Base-by-base conservation (phyloP, 108 stramenopile species). In the Skeletonema costatum region DNA sequence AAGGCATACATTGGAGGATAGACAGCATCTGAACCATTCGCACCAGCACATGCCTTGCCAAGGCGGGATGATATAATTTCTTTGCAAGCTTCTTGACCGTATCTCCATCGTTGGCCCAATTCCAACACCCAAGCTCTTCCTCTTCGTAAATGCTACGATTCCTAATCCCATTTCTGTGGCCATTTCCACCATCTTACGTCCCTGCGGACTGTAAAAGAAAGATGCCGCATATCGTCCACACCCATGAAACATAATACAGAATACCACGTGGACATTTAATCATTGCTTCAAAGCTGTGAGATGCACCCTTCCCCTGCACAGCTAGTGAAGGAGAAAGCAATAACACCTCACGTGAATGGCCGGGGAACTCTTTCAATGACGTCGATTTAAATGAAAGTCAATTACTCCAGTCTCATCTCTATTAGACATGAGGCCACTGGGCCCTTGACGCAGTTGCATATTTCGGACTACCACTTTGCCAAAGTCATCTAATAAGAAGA, bases 151-250 rank as follows among this genome's bases (percentile, higher is more conserved):
- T 29, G 77, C 77, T 0, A 78, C 77, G 2, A 68, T 68, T 4
- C 58, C 60, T 36, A 78, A 31, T 42, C 82, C 82, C 8, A 67
- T 29, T 17, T 64, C 46, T 12, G 50, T 44, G 7, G 82, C 82
- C 41, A 17, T 48, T 1, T 38, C 29, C 2, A 83, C 56, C 12
- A 83, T 78, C n/a, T 51, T 46, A 13, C 77, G 64, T 46, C 82
- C 82, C 61, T 83, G 82, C 11, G 82, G 82, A 51, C 72, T 74
- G 48, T 83, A 83, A 60, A 74, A 83, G 63, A 83, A 83, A 7
- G 73, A 74, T 8, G 73, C 73, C 2, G 82, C 82, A 30, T 78
- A 79, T 30, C 82, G 32, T 3, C 46, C 42, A 50, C 82, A 83
- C 14, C 82, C 82, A 46, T 83, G 82, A 46, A 79, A 83, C n/a